Evolutionary conservation across 495 filamentous ascomycete genomes (phyloP).

Genomic region (Xylaria flabelliformis): DNA sequence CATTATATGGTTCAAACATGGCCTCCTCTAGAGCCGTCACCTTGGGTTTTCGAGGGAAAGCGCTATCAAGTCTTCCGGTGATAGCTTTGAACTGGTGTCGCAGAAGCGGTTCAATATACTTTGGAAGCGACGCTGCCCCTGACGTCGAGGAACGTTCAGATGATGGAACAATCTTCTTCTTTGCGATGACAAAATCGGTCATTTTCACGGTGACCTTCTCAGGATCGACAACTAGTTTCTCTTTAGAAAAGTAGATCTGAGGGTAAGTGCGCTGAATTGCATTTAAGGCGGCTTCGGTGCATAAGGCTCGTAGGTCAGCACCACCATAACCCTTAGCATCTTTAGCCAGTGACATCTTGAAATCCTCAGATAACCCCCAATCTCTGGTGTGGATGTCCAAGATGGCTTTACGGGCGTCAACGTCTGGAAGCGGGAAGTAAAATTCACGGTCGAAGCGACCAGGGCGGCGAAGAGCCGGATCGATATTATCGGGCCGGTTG

Average conservation of each 20-base stretch:
- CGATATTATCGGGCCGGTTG: conserved; percentile 95
- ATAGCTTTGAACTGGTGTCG: conserved; percentile 72
- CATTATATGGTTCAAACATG: conserved; percentile 85
- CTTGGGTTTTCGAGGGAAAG: conserved; percentile 82
- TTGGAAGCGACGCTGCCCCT: conserved; percentile 77
- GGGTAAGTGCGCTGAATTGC: conserved; percentile 94
- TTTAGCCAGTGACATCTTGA: conserved; percentile 84
- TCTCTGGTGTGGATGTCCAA: conserved; percentile 94
- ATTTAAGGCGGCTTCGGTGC: conserved; percentile 98
- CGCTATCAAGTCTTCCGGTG: conserved; percentile 68
- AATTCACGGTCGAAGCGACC: conserved; percentile 97
- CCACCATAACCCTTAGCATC: conserved; percentile 96
- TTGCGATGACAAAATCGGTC: conserved; percentile 94
- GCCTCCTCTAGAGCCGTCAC: conserved; percentile 92
- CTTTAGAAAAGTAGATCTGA: conserved; percentile 89
- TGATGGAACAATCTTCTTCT: conserved; percentile 95
- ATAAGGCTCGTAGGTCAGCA: conserved; percentile 90
- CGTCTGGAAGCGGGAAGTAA: conserved; percentile 90
- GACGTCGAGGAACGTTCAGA: conserved; percentile 88
- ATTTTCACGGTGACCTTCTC: conserved; percentile 81
- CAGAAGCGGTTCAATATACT: conserved; percentile 80
- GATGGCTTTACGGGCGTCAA: conserved; percentile 78
- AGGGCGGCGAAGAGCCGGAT: conserved; percentile 90
- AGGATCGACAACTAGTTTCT: conserved; percentile 90
- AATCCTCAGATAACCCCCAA: conserved; percentile 79